Evolutionary conservation across 176 grass and related monocot species (phyloP), one percentile per base, ranked within the genome.

Genomic region (Rhipidocladum racemiflorum): DNA sequence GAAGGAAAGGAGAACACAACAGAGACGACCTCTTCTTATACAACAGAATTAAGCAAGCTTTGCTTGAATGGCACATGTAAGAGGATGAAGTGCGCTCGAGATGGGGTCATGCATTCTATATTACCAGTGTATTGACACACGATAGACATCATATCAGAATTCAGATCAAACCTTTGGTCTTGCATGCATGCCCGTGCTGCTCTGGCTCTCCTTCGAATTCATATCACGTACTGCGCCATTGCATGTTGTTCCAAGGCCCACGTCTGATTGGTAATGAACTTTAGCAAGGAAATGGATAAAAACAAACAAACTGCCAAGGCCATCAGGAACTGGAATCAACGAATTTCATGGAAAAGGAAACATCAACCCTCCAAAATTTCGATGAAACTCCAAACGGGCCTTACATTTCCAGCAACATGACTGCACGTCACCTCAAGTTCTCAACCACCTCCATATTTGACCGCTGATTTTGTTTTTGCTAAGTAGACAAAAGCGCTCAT

Each of bases 1-100:
- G n/a, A 83, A 72, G 27, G 66, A 74, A 67, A 67, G 65, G 64
- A 77, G 74, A 43, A 62, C 40, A 60, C 61, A 75, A 36, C 9
- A 61, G 2, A 56, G 11, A 17, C 17, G 15, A 68, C 21, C 21
- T 24, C 15, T 24, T 3, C 17, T 38, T 21, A 66, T 32, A 60
- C 61, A 75, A 36, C 50, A 53, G 17, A 21, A 54, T n/a, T n/a
- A 54, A 54, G 50, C 17, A 21, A 53, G 49, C 49, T 51, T 51
- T 51, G 49, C 17, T 51, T 51, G 17, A 17, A 51, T 72, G 69
- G 27, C 44, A 32, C 45, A 68, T 30, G 28, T 39, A 27, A 20
- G 71, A 46, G 24, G 12, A 71, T 15, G 3, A 15, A 82, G 12
- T 62, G 80, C 27, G 11, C 27, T 61, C 28, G 4, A 69, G 21